Percentiles rank a stretch among this genome's conserved stretches.
phyloP scores from a whole-genome alignment of 768 basidiomycete species.

The Tylopilus felleus region DNA sequence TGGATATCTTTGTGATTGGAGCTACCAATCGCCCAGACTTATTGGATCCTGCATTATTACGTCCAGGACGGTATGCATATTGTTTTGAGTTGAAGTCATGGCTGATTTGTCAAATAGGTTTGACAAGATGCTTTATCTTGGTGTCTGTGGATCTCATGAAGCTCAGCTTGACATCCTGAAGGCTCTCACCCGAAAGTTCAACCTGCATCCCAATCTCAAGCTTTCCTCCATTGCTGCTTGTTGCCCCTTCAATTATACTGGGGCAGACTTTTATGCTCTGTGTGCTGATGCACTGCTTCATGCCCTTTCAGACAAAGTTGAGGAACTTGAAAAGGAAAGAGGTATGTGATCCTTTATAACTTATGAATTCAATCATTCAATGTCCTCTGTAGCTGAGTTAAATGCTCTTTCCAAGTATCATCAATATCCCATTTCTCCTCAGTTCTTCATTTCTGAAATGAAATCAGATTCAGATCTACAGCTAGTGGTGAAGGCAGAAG shows the following conservation, averaged over 20 bases:
- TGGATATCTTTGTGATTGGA: slow-evolving; percentile 90
- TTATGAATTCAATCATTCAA: background rate
- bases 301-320: slow-evolving; percentile 88
- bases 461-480: slow-evolving; percentile 65
- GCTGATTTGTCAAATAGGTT: slow-evolving; percentile 52
- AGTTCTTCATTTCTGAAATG: slow-evolving; percentile 87
- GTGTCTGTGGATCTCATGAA: slow-evolving; percentile 82
- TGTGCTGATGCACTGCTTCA: slow-evolving; percentile 96
- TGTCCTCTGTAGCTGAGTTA: slow-evolving; percentile 19
- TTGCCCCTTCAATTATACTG: slow-evolving; percentile 93
- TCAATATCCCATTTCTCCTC: slow-evolving; percentile 71
- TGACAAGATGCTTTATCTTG: slow-evolving; percentile 94
- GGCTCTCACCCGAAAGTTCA: slow-evolving; percentile 92
- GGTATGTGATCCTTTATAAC: slow-evolving; percentile 35
- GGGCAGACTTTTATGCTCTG: slow-evolving; percentile 96
- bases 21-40: slow-evolving; percentile 95
- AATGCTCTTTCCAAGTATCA: slow-evolving; percentile 47
- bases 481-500: slow-evolving; percentile 68
- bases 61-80: slow-evolving; percentile 72
- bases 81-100: background rate
- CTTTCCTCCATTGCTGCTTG: slow-evolving; percentile 60
- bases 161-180: slow-evolving; percentile 84
- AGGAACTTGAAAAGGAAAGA: slow-evolving; percentile 71
- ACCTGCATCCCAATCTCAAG: slow-evolving; percentile 63
- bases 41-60: slow-evolving; percentile 81